Evolutionary conservation across 2,329 filamentous ascomycete species (phyloP).

Genomic region (Fusarium pilosicola): DNA sequence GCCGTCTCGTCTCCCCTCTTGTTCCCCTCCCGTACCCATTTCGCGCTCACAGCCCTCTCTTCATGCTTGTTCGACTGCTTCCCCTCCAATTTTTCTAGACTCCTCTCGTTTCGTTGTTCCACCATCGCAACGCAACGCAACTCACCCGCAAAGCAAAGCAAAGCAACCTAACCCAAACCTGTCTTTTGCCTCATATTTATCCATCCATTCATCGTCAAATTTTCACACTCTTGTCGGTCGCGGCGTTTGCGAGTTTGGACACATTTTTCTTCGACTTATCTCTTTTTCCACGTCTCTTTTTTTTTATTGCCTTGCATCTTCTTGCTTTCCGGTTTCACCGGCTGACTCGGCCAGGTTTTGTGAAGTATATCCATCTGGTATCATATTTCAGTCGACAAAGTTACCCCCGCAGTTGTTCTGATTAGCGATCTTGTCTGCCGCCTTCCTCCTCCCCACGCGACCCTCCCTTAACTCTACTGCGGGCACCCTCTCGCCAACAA

Average conservation of each 20-base stretch:
- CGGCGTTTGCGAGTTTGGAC: conserved; percentile 28
- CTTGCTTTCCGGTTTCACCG: conserved; percentile 27
- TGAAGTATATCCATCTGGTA: conserved; percentile 49
- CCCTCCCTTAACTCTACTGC: conserved; percentile 45
- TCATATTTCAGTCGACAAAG: conserved; percentile 41
- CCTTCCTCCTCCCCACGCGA: conserved; percentile 40
- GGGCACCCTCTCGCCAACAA: conserved; percentile 53
- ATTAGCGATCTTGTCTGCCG: conserved; percentile 45
- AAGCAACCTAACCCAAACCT: conserved; percentile 18
- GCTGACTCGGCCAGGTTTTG: conserved; percentile 43
- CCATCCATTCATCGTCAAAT: conserved; percentile 12
- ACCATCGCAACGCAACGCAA: conserved; percentile 23
- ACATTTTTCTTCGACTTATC: conserved; percentile 12
- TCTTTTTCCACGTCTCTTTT: conserved; percentile 13
- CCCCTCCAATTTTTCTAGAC: conserved; percentile 34
- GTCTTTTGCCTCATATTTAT: conserved; percentile 24
- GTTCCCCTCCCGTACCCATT: conserved; percentile 28
- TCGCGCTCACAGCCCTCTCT: conserved; percentile 16
- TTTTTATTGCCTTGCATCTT: conserved; percentile 8
- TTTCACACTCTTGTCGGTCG: conserved; percentile 23
- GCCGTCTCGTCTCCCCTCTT: conserved; percentile 29
- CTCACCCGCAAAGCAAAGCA: not conserved
- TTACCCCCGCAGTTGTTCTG: conserved; percentile 44
- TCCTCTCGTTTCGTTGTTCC: conserved; percentile 24
- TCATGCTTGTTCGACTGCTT: conserved; percentile 26